A percentile compares a stretch with the other conserved stretches of the same genome.
Conservation (phyloP, 2,329 filamentous ascomycete genomes). For the Sporothrix luriei region DNA sequence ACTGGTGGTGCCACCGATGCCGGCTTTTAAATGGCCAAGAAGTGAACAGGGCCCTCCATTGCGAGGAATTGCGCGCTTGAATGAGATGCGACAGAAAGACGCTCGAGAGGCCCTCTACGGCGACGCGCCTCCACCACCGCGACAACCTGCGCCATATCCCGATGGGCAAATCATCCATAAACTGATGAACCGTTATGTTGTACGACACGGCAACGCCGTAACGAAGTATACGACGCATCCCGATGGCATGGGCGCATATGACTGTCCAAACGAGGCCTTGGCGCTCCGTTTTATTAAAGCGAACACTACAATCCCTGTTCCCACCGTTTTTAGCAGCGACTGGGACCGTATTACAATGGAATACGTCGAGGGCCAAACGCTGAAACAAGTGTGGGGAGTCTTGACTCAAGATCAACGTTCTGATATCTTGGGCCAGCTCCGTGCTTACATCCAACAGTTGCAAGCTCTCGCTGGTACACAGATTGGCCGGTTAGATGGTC, state of each 20-base stretch:
- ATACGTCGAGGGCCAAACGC: conserved; percentile 39
- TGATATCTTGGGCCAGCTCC: conserved; percentile 36
- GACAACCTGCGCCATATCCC: conserved; percentile 36
- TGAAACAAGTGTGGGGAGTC: conserved; percentile 37
- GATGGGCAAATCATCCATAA: conserved; percentile 36
- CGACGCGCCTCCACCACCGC: conserved; percentile 31
- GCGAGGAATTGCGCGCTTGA: conserved; percentile 3
- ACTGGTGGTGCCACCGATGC: not conserved
- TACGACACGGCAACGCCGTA: conserved; percentile 33
- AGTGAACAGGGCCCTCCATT: not conserved
- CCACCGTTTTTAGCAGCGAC: conserved; percentile 38
- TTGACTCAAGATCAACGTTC: conserved; percentile 35
- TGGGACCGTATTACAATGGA: conserved; percentile 41
- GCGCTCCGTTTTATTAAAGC: conserved; percentile 36
- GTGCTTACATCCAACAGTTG: conserved; percentile 38
- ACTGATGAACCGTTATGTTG: conserved; percentile 31
- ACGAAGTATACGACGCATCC: conserved; percentile 37
- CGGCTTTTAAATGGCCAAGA: not conserved
- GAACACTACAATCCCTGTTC: conserved; percentile 40
- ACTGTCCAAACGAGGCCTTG: conserved; percentile 36
- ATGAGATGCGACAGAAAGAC: conserved; percentile 24
- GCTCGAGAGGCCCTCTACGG: conserved; percentile 27
- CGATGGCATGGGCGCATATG: conserved; percentile 35
- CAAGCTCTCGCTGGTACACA: conserved; percentile 28
- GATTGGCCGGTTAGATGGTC: conserved; percentile 38